Base-by-base conservation (phyloP, 495 filamentous ascomycete genomes). In the Melanomma pulvis-pyrius region DNA sequence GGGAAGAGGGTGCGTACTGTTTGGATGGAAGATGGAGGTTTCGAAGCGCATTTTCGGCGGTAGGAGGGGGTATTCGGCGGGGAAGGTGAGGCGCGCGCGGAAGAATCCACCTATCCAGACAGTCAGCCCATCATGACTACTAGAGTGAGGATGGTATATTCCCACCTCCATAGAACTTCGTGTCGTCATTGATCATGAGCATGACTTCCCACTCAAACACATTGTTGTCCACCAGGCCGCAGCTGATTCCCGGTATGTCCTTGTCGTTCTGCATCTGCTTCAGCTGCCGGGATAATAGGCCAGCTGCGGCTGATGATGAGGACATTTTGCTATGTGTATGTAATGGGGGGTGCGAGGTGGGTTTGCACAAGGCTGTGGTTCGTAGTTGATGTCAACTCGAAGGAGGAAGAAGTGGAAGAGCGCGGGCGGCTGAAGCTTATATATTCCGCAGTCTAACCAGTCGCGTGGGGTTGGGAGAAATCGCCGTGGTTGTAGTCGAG, bases 201-300 rank as follows among this genome's bases (percentile, higher is more conserved):
- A 97, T 96, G 17, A 98, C 92, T 76, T 98, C 93, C 94, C 94
- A 98, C 81, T 97, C 90, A 68, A 96, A 97, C n/a, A 98, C 88
- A 74, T 96, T 97, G 79, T 82, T 88, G 71, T 87, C 86, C 25
- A 94, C 87, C 30, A 98, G 81, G 1, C 94, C 94, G 74, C 90
- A 94, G 67, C 92, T 96, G 71, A 98, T 97, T 39, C 92, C 94
- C 0, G 92, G 91, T 30, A 97, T 88, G 77, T 96, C 91, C 72
- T 91, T 92, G 71, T 91, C 90, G 17, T 84, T 87, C 76, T 97
- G 92, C 86, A 98, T 97, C 69, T 92, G 86, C 80, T 94, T 94
- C 46, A 98, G 84, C 79, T 98, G 96, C 21, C 90, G 86, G 61
- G 81, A 78, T 21, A 98, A 85, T 69, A 96, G 88, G 56, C 87